A percentile compares a stretch with the other conserved stretches of the same genome.
These are phyloP conservation scores for Andrographis paniculata DNA, from an alignment of 305 asterid species.

Conservation along the genomic window DNA sequence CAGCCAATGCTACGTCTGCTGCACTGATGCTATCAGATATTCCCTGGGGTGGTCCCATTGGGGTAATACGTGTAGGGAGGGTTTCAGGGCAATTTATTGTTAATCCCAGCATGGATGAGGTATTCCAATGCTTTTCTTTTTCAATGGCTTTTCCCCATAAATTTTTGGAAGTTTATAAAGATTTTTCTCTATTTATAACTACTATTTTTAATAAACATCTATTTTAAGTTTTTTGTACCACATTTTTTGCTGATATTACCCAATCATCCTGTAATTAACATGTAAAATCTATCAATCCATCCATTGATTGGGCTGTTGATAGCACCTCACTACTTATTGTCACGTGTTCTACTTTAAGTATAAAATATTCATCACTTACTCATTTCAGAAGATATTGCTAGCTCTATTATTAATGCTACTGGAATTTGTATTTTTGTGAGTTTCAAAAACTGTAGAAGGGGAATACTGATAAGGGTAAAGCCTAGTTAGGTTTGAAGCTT, in stretches of 20 bases:
- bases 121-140: conserved; percentile 18
- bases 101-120: conserved; percentile 98
- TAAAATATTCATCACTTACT: not conserved
- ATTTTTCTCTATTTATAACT: conserved; percentile 2
- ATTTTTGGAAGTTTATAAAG: not conserved
- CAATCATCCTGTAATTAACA: not conserved
- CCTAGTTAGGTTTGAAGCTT: not conserved
- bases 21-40: conserved; percentile 95
- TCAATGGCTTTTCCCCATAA: conserved; percentile 2
- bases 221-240: not conserved
- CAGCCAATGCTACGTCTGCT: conserved; percentile 95
- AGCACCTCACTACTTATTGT: not conserved
- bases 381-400: not conserved
- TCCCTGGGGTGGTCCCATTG: conserved; percentile 99
- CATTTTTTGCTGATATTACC: not conserved
- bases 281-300: not conserved
- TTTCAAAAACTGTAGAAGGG: not conserved
- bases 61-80: conserved; percentile 88
- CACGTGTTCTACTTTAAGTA: not conserved
- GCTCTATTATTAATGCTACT: not conserved
- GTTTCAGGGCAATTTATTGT: conserved; percentile 67
- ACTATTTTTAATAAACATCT: not conserved
- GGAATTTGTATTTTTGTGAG: not conserved
- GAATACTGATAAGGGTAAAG: not conserved
- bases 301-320: conserved; percentile 1